phyloP scores from a whole-genome alignment of 2,329 filamentous ascomycete genomes.

The Talaromyces sp. region DNA sequence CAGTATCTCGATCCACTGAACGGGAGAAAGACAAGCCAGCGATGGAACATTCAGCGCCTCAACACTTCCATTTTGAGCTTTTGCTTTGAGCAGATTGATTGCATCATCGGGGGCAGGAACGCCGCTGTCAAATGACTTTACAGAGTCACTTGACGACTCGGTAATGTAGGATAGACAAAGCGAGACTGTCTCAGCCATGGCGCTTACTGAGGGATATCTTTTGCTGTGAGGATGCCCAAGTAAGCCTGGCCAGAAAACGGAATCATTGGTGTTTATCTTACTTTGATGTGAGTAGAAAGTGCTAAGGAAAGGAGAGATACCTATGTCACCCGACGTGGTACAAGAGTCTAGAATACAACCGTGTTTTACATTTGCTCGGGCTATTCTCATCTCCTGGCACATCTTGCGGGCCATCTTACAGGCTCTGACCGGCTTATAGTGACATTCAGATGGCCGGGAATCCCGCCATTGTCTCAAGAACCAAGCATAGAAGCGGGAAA shows the following conservation, averaged over 20 bases:
- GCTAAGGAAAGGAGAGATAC: background rate
- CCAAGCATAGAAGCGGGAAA: background rate
- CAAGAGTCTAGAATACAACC: background rate
- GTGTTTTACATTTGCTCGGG: background rate
- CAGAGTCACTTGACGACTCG: background rate
- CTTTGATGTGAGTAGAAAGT: background rate
- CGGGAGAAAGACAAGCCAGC: background rate
- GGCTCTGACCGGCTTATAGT: background rate
- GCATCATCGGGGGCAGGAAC: background rate
- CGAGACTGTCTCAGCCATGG: slow-evolving; percentile 2
- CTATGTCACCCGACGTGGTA: background rate
- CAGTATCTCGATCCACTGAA: background rate
- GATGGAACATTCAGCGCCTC: background rate
- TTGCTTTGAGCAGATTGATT: background rate
- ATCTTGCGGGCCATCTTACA: background rate
- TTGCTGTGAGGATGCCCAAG: background rate
- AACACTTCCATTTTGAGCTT: background rate
- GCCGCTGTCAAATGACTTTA: background rate
- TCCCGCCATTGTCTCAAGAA: background rate
- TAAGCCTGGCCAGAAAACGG: background rate
- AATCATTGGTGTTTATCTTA: background rate
- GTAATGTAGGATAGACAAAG: slow-evolving; percentile 7
- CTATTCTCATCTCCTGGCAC: background rate
- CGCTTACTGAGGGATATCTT: background rate
- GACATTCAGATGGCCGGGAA: too few relatives aligned